Evolutionary conservation across 805 yeast genomes (phyloP).

Genomic region (Yarrowia sp.): DNA sequence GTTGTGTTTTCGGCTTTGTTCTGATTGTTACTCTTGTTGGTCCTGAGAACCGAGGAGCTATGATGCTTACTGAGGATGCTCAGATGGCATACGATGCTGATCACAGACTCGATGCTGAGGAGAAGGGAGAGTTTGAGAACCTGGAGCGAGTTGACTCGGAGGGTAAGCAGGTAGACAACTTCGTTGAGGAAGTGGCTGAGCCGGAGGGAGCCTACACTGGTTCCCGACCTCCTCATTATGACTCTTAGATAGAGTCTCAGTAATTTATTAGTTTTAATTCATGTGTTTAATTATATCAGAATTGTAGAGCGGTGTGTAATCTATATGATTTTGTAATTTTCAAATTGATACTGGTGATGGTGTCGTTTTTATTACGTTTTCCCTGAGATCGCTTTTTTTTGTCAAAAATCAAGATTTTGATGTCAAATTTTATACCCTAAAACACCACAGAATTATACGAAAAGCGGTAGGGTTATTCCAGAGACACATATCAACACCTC

Average conservation of each 20-base stretch:
- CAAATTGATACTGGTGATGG: too few species aligned
- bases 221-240: neutral
- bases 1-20: slow-evolving; percentile 57
- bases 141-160: slow-evolving; percentile 11
- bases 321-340: neutral
- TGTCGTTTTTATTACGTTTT: too few species aligned
- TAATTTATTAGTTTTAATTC: neutral
- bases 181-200: neutral
- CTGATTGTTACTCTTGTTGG: slow-evolving; percentile 52
- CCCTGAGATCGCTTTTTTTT: too few species aligned
- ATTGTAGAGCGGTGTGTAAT: too few species aligned
- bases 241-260: neutral
- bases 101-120: neutral
- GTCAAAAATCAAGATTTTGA: too few species aligned
- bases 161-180: neutral
- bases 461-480: too few species aligned
- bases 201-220: neutral
- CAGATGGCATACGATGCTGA: neutral
- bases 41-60: slow-evolving; percentile 48
- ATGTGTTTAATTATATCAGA: neutral
- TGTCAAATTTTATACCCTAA: too few species aligned
- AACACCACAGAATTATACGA: too few species aligned
- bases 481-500: too few species aligned
- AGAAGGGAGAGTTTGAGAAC: slow-evolving; percentile 13
- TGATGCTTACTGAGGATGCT: neutral